Base-by-base conservation (phyloP, 164 flowering plant species). In the Macadamia tetraphylla region DNA sequence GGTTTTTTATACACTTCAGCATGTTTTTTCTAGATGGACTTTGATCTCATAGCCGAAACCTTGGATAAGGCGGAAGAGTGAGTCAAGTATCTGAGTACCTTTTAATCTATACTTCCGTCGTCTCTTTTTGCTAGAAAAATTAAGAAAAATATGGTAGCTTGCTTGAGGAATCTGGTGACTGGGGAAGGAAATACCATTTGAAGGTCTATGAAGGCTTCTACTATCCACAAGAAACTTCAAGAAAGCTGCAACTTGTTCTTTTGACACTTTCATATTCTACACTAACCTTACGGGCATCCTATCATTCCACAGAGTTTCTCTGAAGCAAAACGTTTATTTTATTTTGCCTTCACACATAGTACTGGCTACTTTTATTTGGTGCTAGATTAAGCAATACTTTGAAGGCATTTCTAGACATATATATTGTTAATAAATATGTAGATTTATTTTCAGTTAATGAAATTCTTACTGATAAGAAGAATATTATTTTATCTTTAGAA, bases 141-240 rank as follows among this genome's bases (percentile, higher is more conserved):
- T 23, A 0, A 23, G 23, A 23, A 23, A 23, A 23, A 23, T 23
- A 64, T 78, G 65, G 52, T 85, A 94, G 99, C 68, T 83, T 94
- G 81, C 92, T 94, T 79, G 99, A 94, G 74, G 98, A 94, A 79
- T 98, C 97, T 55, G 99, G 99, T 80, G 99, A 94, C 73, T 94
- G 98, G 99, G 97, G 92, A 73, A 90, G 98, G 82, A 94, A 94
- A 81, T 92, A 94, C 74, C 85, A 97, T 0, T 76, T 94, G 81
- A 92, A 94, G 81, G 99, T 94, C 67, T 94, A 94, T 68, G 99
- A 94, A 73, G 98, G 99, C 67, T 78, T 92, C 70, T 92, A 78
- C 75, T 94, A 88, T 89, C 99, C 65, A 84, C 97, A 30, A 84
- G 99, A 65, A 86, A 90, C 71, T 94, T 94, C 71, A 90, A 86